These are phyloP conservation scores for Rhododendron henanense DNA, from an alignment of 148 eudicot genomes.

Conservation along the genomic window DNA sequence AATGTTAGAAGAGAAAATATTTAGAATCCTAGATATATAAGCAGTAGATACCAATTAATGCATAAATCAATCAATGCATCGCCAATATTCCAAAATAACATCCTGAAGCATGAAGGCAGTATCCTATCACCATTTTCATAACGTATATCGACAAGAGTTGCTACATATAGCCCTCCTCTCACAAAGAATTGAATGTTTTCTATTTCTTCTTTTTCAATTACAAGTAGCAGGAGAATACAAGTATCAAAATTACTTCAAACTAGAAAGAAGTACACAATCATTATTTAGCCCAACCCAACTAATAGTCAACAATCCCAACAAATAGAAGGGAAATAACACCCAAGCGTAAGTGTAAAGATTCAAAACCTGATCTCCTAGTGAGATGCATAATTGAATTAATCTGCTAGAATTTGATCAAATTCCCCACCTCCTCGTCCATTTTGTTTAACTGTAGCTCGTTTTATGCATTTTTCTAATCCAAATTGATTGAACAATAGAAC, in stretches of 20 bases:
- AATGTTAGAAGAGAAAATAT: not conserved
- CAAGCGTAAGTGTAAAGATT: not conserved
- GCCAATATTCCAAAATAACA: not conserved
- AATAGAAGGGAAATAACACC: not conserved
- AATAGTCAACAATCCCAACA: not conserved
- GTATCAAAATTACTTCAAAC: not conserved
- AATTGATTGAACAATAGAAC: not conserved
- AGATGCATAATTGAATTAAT: not conserved
- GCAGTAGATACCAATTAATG: not conserved
- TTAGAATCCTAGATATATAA: not conserved
- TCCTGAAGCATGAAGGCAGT: not conserved
- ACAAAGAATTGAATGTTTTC: not conserved
- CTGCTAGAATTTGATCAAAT: not conserved
- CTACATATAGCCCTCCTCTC: not conserved
- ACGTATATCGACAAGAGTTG: not conserved
- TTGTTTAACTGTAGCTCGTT: not conserved
- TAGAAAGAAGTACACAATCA: not conserved
- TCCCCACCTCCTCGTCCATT: not conserved
- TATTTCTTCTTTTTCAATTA: not conserved
- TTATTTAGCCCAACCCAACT: not conserved
- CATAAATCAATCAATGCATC: not conserved
- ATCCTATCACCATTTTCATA: slow-evolving; percentile 10
- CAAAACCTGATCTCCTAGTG: not conserved
- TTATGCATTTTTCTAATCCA: not conserved
- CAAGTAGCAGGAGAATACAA: not conserved